Evolutionary conservation across 306 rosid genomes (phyloP).

Genomic region (Begonia fuchsioides): DNA sequence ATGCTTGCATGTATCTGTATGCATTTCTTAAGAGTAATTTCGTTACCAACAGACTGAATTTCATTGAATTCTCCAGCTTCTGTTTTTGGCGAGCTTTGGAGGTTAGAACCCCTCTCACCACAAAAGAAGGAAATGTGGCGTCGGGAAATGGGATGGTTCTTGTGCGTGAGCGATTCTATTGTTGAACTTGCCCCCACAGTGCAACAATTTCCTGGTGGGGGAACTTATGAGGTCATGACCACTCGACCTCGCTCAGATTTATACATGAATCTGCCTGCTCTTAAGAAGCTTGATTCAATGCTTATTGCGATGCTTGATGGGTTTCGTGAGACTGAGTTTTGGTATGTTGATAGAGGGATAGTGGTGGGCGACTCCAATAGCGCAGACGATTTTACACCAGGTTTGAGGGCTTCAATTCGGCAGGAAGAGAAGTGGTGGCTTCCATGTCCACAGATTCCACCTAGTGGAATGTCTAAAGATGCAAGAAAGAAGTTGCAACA

Average conservation of each 20-base stretch:
- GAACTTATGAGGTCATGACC: conserved; percentile 80
- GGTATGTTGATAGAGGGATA: conserved; percentile 69
- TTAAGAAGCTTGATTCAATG: conserved; percentile 82
- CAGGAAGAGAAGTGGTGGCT: conserved; percentile 99
- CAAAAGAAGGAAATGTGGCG: conserved; percentile 86
- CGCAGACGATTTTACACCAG: conserved; percentile 23
- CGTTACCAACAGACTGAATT: not conserved
- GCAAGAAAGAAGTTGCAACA: conserved; percentile 82
- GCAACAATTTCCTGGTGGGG: conserved; percentile 86
- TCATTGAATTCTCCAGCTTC: conserved; percentile 41
- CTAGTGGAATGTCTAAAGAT: conserved; percentile 54
- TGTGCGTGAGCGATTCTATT: conserved; percentile 75
- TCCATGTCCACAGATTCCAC: conserved; percentile 76
- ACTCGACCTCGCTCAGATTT: conserved; percentile 68
- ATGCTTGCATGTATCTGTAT: conserved; percentile 5
- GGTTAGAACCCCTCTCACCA: conserved; percentile 70
- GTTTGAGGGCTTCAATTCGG: conserved; percentile 72
- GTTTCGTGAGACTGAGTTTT: conserved; percentile 55
- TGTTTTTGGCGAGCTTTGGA: conserved; percentile 87
- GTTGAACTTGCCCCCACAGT: conserved; percentile 81
- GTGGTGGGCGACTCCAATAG: conserved; percentile 47
- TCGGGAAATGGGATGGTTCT: conserved; percentile 82
- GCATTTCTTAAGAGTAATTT: too few relatives aligned
- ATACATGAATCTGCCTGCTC: conserved; percentile 71
- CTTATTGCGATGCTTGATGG: conserved; percentile 74